phyloP scores from a whole-genome alignment of 768 basidiomycete species.

The Collybia mongolica region DNA sequence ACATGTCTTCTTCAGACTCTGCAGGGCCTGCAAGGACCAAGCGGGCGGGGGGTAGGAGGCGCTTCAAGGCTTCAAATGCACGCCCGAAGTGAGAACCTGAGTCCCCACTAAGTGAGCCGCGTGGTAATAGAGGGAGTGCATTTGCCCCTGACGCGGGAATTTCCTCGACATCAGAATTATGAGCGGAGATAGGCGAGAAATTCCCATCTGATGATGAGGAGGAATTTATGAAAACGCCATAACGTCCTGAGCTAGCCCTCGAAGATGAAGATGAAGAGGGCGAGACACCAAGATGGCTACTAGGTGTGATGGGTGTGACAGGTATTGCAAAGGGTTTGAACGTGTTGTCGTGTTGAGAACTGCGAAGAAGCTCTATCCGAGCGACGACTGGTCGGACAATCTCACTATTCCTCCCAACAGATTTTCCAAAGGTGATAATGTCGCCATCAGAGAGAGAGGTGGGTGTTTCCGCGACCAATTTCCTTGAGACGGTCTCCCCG shows the following conservation, averaged over 20 bases:
- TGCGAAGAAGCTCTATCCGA: constrained; percentile 53
- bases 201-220: constrained; percentile 45
- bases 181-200: constrained; percentile 24
- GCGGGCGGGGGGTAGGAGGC: constrained; percentile 27
- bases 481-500: constrained; percentile 46
- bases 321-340: constrained; percentile 18
- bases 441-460: constrained; percentile 65
- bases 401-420: constrained; percentile 61
- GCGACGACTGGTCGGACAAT: constrained; percentile 63
- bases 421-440: constrained; percentile 74
- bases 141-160: constrained; percentile 29
- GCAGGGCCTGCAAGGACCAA: constrained; percentile 7
- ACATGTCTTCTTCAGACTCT: neutral
- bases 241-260: constrained; percentile 52
- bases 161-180: constrained; percentile 59
- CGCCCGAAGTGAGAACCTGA: constrained; percentile 16
- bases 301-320: constrained; percentile 17
- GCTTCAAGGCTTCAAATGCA: constrained; percentile 29
- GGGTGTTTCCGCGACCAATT: constrained; percentile 54
- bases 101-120: constrained; percentile 6
- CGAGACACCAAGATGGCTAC: constrained; percentile 21
- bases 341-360: constrained; percentile 4
- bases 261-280: constrained; percentile 10
- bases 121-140: constrained; percentile 20
- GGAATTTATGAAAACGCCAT: constrained; percentile 53